Conservation (phyloP, 495 filamentous ascomycete genomes). For the Viridothelium virens region DNA sequence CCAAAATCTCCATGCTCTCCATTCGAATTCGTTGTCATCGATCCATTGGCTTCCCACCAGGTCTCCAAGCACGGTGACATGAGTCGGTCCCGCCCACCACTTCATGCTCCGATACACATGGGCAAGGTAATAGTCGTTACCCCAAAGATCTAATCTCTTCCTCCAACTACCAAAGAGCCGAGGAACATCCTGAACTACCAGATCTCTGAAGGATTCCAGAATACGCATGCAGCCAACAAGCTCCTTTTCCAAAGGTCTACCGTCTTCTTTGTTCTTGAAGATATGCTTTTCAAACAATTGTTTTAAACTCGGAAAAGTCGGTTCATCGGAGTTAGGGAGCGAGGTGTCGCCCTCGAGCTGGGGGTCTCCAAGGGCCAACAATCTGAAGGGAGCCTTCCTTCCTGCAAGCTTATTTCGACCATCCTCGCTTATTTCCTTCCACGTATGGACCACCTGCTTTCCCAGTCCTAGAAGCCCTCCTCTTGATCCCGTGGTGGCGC, state of each 20-base stretch:
- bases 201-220: background rate
- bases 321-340: constrained; percentile 54
- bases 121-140: constrained; percentile 90
- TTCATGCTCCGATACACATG: constrained; percentile 82
- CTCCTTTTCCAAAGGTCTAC: background rate
- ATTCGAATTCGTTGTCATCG: constrained; percentile 68
- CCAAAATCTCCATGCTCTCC: constrained; percentile 71
- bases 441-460: constrained; percentile 23
- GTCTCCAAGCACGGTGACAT: constrained; percentile 84
- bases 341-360: constrained; percentile 92
- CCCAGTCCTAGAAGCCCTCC: background rate
- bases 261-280: background rate
- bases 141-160: constrained; percentile 79
- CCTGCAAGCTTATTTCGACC: constrained; percentile 11
- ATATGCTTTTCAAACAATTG: background rate
- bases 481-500: background rate
- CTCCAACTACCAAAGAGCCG: constrained; percentile 51
- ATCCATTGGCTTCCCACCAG: constrained; percentile 97
- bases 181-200: constrained; percentile 58
- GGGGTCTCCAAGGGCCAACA: constrained; percentile 86
- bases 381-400: constrained; percentile 61
- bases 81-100: constrained; percentile 76
- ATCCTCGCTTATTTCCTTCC: constrained; percentile 31
- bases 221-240: background rate
- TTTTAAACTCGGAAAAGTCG: constrained; percentile 48